Evolutionary conservation across 176 grass and related monocot genomes (phyloP).

Genomic region (Oryza nivara): DNA sequence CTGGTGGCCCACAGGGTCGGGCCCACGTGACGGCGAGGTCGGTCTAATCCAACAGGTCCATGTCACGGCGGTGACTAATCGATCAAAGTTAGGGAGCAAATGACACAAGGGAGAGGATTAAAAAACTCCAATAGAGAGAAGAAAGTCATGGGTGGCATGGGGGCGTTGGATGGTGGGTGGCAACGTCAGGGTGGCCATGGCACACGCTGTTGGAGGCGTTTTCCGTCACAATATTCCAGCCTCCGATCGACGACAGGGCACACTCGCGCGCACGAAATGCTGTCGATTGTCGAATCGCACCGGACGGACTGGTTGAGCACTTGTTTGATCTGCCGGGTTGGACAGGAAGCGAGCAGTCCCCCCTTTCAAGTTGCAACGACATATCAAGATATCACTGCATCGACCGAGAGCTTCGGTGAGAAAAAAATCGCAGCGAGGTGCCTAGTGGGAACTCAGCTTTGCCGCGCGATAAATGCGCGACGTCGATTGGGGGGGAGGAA

Average conservation of each 20-base stretch:
- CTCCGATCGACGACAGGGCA: not conserved
- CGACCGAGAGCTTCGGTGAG: not conserved
- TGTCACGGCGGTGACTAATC: constrained; percentile 29
- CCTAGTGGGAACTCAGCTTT: constrained; percentile 20
- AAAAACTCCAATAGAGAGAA: not conserved
- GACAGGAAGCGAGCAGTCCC: not conserved
- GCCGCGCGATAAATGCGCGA: constrained; percentile 40
- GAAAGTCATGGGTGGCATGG: not conserved
- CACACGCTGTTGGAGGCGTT: not conserved
- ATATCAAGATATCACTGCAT: not conserved
- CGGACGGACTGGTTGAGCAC: not conserved
- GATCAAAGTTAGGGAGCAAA: not conserved
- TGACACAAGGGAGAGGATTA: not conserved
- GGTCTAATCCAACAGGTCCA: not conserved
- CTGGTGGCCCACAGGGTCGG: not conserved
- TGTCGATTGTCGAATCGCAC: constrained; percentile 11
- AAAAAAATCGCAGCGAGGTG: not conserved
- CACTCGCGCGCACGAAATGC: constrained; percentile 15
- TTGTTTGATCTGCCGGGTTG: not conserved
- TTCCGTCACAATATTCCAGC: not conserved
- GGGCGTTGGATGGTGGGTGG: constrained; percentile 15
- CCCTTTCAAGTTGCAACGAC: not conserved
- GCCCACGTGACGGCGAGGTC: not conserved
- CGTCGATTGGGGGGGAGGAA: constrained; percentile 1
- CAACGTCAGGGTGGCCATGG: constrained; percentile 16